These are phyloP conservation scores for Viola pubescens DNA, from an alignment of 441 rosid species.

Conservation along the genomic window DNA sequence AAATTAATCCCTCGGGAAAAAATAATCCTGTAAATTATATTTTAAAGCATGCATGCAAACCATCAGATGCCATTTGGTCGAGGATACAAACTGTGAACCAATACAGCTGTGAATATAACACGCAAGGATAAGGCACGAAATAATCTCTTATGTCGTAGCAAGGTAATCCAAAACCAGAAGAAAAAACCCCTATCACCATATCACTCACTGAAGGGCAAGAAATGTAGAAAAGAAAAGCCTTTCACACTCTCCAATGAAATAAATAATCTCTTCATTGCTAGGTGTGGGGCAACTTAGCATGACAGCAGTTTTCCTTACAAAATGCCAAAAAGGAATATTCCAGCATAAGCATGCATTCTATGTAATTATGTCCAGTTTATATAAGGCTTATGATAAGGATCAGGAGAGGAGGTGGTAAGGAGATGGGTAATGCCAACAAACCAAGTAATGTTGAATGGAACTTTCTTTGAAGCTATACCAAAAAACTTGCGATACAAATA, in stretches of 20 bases:
- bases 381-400: neutral
- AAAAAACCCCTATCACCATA: too few species aligned
- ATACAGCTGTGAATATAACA: neutral
- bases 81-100: slow-evolving; percentile 26
- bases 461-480: slow-evolving; percentile 1
- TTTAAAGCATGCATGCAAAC: slow-evolving; percentile 8
- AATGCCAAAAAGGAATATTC: neutral
- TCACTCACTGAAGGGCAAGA: too few species aligned
- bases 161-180: too few species aligned
- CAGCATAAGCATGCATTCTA: slow-evolving; percentile 3
- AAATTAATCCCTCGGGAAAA: slow-evolving; percentile 7
- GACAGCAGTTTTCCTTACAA: neutral
- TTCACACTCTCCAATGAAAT: too few species aligned
- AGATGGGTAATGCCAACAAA: neutral
- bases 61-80: slow-evolving; percentile 43
- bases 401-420: neutral
- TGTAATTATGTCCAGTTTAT: slow-evolving; percentile 1
- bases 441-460: neutral
- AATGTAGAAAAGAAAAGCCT: too few species aligned
- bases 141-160: too few species aligned
- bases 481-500: slow-evolving; percentile 2
- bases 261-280: neutral
- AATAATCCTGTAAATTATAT: slow-evolving; percentile 5
- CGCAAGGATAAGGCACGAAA: too few species aligned
- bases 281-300: neutral